Evolutionary conservation across 306 rosid species (phyloP).

Genomic region (Hylodesmum podocarpum): DNA sequence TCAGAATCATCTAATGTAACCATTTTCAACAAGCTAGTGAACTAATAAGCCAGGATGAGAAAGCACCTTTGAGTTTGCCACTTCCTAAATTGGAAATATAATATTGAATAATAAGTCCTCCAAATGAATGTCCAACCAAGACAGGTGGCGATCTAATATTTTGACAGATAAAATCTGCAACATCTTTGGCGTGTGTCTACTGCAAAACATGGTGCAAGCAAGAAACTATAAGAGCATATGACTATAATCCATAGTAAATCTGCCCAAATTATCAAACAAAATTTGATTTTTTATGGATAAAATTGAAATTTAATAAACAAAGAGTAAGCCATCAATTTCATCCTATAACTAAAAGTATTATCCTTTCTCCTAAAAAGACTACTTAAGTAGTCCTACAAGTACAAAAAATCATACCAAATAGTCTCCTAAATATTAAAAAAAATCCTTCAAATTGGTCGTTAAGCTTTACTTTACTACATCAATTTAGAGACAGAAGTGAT

Average conservation of each 20-base stretch:
- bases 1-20: not conserved
- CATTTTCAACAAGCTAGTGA: slow-evolving; percentile 1
- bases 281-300: too few relatives aligned
- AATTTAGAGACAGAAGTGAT: not conserved
- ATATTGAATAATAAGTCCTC: slow-evolving; percentile 83
- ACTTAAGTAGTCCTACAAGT: not conserved
- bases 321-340: not conserved
- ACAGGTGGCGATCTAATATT: slow-evolving; percentile 59
- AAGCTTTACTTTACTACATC: not conserved
- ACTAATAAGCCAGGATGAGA: slow-evolving; percentile 23
- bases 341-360: not conserved
- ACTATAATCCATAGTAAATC: not conserved
- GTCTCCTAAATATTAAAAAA: not conserved
- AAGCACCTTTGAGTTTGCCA: slow-evolving; percentile 49
- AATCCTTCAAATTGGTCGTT: not conserved
- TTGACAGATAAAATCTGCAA: slow-evolving; percentile 70
- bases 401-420: not conserved
- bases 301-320: not conserved
- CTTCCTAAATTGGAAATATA: slow-evolving; percentile 57
- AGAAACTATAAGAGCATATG: slow-evolving; percentile 30
- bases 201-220: slow-evolving; percentile 44
- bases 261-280: not conserved
- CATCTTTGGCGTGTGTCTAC: slow-evolving; percentile 87
- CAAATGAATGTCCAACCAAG: slow-evolving; percentile 88
- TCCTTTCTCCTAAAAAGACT: not conserved